Conservation (phyloP, 1,139 yeast species). For the Geotrichum phurueaensis region DNA sequence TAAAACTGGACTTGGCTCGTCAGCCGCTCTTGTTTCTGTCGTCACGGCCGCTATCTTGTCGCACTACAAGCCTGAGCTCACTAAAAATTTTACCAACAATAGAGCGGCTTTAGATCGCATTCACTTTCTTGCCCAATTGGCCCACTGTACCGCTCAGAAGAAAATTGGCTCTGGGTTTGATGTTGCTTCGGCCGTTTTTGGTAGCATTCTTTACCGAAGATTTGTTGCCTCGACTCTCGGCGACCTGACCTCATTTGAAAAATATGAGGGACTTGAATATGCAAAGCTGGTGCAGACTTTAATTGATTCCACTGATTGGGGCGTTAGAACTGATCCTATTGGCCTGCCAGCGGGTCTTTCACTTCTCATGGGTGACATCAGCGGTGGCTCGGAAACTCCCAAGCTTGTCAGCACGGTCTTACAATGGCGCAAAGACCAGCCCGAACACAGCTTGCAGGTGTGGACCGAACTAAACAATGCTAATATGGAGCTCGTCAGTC, state of each 20-base stretch:
- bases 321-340: conserved; percentile 38
- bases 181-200: conserved; percentile 91
- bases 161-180: conserved; percentile 97
- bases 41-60: conserved; percentile 65
- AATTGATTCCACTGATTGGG: conserved; percentile 35
- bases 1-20: conserved; percentile 92
- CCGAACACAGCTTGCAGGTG: conserved; percentile 46
- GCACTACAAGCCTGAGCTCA: conserved; percentile 37
- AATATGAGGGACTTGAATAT: conserved; percentile 18
- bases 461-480: conserved; percentile 54
- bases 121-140: conserved; percentile 80
- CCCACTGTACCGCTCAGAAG: conserved; percentile 90
- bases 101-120: conserved; percentile 33
- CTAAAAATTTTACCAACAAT: conserved; percentile 24
- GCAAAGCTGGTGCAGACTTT: conserved; percentile 34
- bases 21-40: conserved; percentile 88
- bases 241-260: conserved; percentile 16
- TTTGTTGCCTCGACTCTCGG: conserved; percentile 39
- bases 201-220: conserved; percentile 75
- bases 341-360: conserved; percentile 61
- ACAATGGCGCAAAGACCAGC: conserved; percentile 56
- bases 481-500: conserved; percentile 51
- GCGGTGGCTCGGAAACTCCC: conserved; percentile 92
- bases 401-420: conserved; percentile 73
- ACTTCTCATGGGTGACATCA: conserved; percentile 86